Evolutionary conservation across 2,329 filamentous ascomycete genomes (phyloP).

Genomic region (Nigrospora oryzae): DNA sequence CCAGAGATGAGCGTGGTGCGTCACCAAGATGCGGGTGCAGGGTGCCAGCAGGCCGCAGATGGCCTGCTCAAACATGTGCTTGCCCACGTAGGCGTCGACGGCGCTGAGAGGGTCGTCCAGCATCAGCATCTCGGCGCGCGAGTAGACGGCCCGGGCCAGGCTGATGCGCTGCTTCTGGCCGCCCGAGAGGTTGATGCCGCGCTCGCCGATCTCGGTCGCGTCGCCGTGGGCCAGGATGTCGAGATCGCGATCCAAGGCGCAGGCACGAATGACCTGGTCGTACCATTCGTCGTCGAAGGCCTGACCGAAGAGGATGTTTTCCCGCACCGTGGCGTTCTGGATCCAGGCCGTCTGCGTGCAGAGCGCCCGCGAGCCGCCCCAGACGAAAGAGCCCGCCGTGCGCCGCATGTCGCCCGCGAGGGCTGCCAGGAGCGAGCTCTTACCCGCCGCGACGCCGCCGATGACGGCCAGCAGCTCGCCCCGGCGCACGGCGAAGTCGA

Average conservation of each 20-base stretch:
- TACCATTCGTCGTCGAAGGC: slow-evolving; percentile 67
- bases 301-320: slow-evolving; percentile 85
- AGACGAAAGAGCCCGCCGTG: slow-evolving; percentile 35
- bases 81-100: slow-evolving; percentile 57
- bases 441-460: slow-evolving; percentile 74
- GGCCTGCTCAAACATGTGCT: slow-evolving; percentile 78
- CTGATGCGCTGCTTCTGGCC: slow-evolving; percentile 54
- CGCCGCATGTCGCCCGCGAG: slow-evolving; percentile 86
- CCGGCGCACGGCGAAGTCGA: slow-evolving; percentile 56
- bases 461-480: slow-evolving; percentile 74
- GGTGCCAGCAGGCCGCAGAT: slow-evolving; percentile 71
- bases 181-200: slow-evolving; percentile 35
- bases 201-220: slow-evolving; percentile 50
- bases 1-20: slow-evolving; percentile 62
- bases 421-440: slow-evolving; percentile 76
- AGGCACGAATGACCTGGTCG: slow-evolving; percentile 67
- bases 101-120: slow-evolving; percentile 67
- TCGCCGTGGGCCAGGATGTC: slow-evolving; percentile 83
- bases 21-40: slow-evolving; percentile 80
- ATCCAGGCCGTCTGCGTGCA: slow-evolving; percentile 96
- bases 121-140: slow-evolving; percentile 60
- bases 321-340: slow-evolving; percentile 72
- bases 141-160: slow-evolving; percentile 59
- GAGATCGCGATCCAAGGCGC: slow-evolving; percentile 71
- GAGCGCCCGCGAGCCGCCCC: slow-evolving; percentile 72